Evolutionary conservation across 345 rosid genomes (phyloP).

Genomic region (Salix dunnii): DNA sequence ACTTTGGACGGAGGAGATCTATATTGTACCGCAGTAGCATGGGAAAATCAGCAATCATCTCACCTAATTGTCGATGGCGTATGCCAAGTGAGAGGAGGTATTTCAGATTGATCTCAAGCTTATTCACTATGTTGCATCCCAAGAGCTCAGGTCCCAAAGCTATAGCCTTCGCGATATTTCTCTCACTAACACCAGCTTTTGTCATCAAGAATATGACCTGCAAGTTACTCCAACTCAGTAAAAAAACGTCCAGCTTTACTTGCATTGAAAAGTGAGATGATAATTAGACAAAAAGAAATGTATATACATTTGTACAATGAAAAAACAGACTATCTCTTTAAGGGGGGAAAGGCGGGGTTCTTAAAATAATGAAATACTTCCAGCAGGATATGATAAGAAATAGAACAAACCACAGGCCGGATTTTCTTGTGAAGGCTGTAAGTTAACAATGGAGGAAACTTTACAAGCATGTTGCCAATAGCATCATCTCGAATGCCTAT

Average conservation of each 20-base stretch:
- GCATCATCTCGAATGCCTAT: constrained; percentile 78
- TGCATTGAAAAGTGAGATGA: neutral
- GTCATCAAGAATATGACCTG: constrained; percentile 85
- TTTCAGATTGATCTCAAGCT: constrained; percentile 69
- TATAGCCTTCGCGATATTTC: constrained; percentile 69
- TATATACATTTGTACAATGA: neutral
- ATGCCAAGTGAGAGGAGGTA: constrained; percentile 79
- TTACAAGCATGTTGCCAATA: constrained; percentile 84
- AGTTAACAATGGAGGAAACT: constrained; percentile 77
- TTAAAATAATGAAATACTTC: neutral
- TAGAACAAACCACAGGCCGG: constrained; percentile 73
- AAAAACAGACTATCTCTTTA: neutral
- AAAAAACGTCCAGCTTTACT: neutral
- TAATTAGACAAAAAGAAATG: neutral
- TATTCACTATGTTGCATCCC: constrained; percentile 72
- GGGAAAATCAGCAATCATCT: constrained; percentile 90
- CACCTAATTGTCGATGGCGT: constrained; percentile 52
- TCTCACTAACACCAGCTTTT: constrained; percentile 72
- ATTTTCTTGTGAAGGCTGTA: constrained; percentile 83
- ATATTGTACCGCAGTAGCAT: constrained; percentile 74
- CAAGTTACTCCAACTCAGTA: constrained; percentile 9
- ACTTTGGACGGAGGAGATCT: constrained; percentile 73
- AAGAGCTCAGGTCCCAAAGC: constrained; percentile 85
- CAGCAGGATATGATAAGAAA: constrained; percentile 1
- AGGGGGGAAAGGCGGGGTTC: neutral